A percentile compares a stretch with the other conserved stretches of the same genome.
Evolutionary conservation across 2,329 filamentous ascomycete genomes (phyloP).

Genomic region (Aspergillus flavus): DNA sequence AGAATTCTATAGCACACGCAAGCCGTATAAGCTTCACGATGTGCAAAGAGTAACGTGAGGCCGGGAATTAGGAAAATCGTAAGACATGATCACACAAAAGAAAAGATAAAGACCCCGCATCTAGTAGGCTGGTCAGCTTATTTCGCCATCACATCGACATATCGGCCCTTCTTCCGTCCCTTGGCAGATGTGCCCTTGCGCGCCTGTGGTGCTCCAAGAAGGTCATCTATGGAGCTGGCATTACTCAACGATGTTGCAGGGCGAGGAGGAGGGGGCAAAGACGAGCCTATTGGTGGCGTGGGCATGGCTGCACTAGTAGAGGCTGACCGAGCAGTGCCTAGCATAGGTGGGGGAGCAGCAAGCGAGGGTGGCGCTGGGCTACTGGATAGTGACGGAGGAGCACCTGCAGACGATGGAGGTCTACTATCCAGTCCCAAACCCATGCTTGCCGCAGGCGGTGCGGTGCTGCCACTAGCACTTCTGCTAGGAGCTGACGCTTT

Average conservation of each 20-base stretch:
- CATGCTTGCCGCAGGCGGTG: slow-evolving; percentile 47
- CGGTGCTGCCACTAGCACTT: slow-evolving; percentile 57
- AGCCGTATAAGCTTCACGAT: slow-evolving; percentile 13
- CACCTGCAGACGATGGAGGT: slow-evolving; percentile 36
- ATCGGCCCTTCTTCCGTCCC: slow-evolving; percentile 81
- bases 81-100: slow-evolving; percentile 18
- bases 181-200: slow-evolving; percentile 66
- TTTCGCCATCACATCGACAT: slow-evolving; percentile 95
- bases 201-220: slow-evolving; percentile 73
- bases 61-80: slow-evolving; percentile 7
- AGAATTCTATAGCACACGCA: slow-evolving; percentile 11
- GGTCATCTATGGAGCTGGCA: slow-evolving; percentile 91
- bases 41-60: slow-evolving; percentile 7
- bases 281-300: slow-evolving; percentile 39
- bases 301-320: slow-evolving; percentile 39
- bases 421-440: slow-evolving; percentile 28
- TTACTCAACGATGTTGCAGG: slow-evolving; percentile 84
- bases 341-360: slow-evolving; percentile 32
- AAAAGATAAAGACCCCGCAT: slow-evolving; percentile 21
- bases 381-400: slow-evolving; percentile 28
- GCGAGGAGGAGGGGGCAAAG: slow-evolving; percentile 61
- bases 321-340: slow-evolving; percentile 35
- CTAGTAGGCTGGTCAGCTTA: slow-evolving; percentile 23
- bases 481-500: slow-evolving; percentile 55
- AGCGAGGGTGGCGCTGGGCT: slow-evolving; percentile 36